Evolutionary conservation across 2,329 filamentous ascomycete species (phyloP).

Genomic region (Pseudogymnoascus sp.): DNA sequence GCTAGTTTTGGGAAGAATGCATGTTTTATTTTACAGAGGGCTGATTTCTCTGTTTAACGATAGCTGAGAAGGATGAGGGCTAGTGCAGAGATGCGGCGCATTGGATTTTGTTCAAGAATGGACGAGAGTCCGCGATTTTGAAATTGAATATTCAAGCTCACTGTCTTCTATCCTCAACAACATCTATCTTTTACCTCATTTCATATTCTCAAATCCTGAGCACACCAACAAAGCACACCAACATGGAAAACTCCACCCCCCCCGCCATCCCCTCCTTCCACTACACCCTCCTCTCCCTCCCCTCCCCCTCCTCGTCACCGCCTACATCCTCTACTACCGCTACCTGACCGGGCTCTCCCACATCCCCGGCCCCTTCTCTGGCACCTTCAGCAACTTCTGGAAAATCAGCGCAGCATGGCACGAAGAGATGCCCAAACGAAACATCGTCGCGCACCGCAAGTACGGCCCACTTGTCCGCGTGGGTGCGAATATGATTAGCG

Average conservation of each 20-base stretch:
- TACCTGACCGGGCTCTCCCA: neutral
- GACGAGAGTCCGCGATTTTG: neutral
- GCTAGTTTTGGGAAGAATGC: neutral
- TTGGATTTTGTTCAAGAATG: neutral
- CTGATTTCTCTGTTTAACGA: neutral
- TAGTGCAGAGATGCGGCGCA: neutral
- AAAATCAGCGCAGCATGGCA: conserved; percentile 28
- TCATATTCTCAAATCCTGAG: neutral
- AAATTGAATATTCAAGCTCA: neutral
- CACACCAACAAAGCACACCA: neutral
- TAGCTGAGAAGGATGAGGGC: neutral
- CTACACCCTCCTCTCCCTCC: neutral
- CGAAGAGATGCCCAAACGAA: conserved; percentile 29
- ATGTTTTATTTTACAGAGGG: neutral
- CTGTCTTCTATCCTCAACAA: neutral
- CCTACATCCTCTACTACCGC: neutral
- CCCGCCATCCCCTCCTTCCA: neutral
- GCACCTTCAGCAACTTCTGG: conserved; percentile 39
- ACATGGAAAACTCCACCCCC: neutral
- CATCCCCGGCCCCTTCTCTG: conserved; percentile 39
- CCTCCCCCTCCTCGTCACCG: neutral
- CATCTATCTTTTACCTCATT: neutral
- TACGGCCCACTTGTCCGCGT: conserved; percentile 39
- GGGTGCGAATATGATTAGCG: conserved; percentile 39
- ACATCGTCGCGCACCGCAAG: conserved; percentile 34